Evolutionary conservation across 2,329 filamentous ascomycete genomes (phyloP).

Genomic region (Huntiella omanensis): DNA sequence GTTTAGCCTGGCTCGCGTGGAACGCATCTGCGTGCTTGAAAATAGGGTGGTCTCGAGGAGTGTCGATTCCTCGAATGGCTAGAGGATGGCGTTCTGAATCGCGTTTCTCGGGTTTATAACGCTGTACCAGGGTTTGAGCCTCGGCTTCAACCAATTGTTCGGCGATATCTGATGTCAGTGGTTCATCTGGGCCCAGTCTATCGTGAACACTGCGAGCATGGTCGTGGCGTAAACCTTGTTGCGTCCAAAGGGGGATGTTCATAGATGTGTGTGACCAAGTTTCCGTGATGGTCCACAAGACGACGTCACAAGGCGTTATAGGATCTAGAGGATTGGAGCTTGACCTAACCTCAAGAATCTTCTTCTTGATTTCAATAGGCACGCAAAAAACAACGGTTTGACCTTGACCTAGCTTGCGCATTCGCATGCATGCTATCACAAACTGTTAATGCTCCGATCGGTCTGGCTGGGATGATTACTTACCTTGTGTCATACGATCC

Average conservation of each 20-base stretch:
- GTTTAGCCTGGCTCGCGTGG: not conserved
- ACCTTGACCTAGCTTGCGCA: constrained; percentile 47
- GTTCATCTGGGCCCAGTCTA: not conserved
- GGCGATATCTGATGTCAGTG: constrained; percentile 17
- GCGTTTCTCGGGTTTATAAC: constrained; percentile 27
- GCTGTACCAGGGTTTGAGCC: constrained; percentile 28
- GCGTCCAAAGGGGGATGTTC: constrained; percentile 39
- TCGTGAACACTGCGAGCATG: constrained; percentile 22
- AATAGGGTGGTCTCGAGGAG: not conserved
- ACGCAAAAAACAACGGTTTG: constrained; percentile 46
- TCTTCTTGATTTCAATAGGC: constrained; percentile 36
- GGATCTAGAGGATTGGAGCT: constrained; percentile 3
- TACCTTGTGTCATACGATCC: constrained; percentile 49
- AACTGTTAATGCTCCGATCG: not conserved
- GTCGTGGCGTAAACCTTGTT: constrained; percentile 35
- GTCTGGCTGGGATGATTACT: not conserved
- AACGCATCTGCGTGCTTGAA: constrained; percentile 1
- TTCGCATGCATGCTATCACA: constrained; percentile 44
- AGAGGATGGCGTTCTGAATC: no score
- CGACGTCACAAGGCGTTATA: constrained; percentile 29
- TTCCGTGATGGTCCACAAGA: constrained; percentile 40
- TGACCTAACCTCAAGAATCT: constrained; percentile 22
- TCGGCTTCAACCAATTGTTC: constrained; percentile 34
- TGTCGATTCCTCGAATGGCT: not conserved
- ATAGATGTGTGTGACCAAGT: constrained; percentile 31